Percentiles rank a stretch among this genome's conserved stretches.
These are phyloP conservation scores for Fusarium tjaetaba DNA, from an alignment of 2,329 filamentous ascomycete species.

Conservation along the genomic window DNA sequence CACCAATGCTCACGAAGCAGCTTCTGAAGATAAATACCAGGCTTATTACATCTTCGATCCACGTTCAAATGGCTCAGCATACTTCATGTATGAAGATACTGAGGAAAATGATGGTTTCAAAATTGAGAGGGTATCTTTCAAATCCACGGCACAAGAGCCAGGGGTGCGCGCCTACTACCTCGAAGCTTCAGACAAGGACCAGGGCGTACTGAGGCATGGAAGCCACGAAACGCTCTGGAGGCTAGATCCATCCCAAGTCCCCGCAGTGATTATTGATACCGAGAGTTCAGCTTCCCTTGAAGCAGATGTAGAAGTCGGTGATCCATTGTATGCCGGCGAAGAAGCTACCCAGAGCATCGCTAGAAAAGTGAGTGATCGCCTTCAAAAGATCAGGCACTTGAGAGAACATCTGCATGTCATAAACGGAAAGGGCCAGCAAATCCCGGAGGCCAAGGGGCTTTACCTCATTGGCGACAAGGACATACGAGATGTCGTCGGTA, in stretches of 20 bases:
- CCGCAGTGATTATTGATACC: background rate
- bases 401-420: conserved; percentile 27
- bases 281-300: background rate
- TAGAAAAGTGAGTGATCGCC: conserved; percentile 34
- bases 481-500: conserved; percentile 38
- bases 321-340: conserved; percentile 11
- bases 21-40: background rate
- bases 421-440: conserved; percentile 18
- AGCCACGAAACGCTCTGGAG: conserved; percentile 19
- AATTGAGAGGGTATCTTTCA: conserved; percentile 23
- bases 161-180: conserved; percentile 18
- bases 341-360: conserved; percentile 23
- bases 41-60: conserved; percentile 37
- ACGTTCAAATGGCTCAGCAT: conserved; percentile 19
- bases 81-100: conserved; percentile 22
- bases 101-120: conserved; percentile 13
- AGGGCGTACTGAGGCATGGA: background rate
- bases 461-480: conserved; percentile 40
- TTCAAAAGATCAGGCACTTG: conserved; percentile 26
- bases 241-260: background rate
- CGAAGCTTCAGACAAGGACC: conserved; percentile 21
- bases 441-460: conserved; percentile 19
- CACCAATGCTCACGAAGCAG: background rate
- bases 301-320: background rate
- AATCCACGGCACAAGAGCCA: background rate